Conservation (phyloP, 768 basidiomycete species). For the Serpula lacrymans region DNA sequence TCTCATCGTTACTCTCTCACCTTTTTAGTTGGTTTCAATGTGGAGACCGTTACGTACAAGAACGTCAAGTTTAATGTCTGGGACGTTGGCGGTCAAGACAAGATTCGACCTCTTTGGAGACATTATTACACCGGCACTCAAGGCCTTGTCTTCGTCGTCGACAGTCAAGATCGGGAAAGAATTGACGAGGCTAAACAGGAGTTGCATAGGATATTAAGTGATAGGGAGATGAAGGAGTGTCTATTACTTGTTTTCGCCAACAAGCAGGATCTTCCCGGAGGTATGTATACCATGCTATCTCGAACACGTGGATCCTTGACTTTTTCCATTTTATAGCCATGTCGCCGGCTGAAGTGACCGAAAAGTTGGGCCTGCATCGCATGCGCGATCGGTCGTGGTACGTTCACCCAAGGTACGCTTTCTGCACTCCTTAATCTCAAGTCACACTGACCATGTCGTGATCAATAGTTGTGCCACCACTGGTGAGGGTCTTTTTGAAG, state of each 20-base stretch:
- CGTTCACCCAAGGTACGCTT: conserved; percentile 90
- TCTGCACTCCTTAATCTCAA: neutral
- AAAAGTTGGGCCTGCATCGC: conserved; percentile 90
- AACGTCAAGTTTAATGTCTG: conserved; percentile 95
- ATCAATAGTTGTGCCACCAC: conserved; percentile 93
- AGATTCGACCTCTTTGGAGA: conserved; percentile 97
- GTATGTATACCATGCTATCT: conserved; percentile 40
- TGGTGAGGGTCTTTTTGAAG: conserved; percentile 96
- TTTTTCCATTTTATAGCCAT: conserved; percentile 56
- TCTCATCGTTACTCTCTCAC: conserved; percentile 5
- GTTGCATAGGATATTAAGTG: conserved; percentile 91
- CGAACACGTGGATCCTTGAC: conserved; percentile 1
- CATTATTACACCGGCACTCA: conserved; percentile 99
- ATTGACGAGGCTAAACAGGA: conserved; percentile 97
- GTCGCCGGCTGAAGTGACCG: conserved; percentile 99
- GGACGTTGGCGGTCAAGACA: conserved; percentile 99
- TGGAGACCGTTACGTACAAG: conserved; percentile 99
- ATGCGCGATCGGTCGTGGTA: conserved; percentile 99
- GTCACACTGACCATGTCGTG: conserved; percentile 3
- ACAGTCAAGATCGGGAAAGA: conserved; percentile 92
- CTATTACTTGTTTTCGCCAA: conserved; percentile 97
- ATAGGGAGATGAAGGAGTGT: conserved; percentile 98
- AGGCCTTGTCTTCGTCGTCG: conserved; percentile 96
- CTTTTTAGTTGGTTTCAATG: conserved; percentile 91
- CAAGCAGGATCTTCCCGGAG: conserved; percentile 97